Base-by-base conservation (phyloP, 2,329 filamentous ascomycete species). In the Mycosphaerella arachidis region DNA sequence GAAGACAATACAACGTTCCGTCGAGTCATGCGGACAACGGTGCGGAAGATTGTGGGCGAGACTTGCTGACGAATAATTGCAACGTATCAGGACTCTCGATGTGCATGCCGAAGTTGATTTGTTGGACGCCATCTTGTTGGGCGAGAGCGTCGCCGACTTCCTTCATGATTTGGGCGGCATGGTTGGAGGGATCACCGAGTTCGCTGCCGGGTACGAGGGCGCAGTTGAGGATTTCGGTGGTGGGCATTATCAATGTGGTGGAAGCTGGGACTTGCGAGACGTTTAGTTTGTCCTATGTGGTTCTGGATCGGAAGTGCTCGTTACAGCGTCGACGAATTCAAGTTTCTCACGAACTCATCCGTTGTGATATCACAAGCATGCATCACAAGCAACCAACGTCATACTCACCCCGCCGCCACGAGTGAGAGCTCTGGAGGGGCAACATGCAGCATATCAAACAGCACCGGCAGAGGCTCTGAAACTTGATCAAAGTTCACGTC, bases 31-130 rank as follows among this genome's bases (percentile, higher is more conserved):
- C 13, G 45, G 8, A 40, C 18, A n/a, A 27, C 31, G 50, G 29
- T 27, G 3, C 33, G 27, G 6, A 10, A 50, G 7, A 51, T 40
- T 43, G 16, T 6, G 4, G 20, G 12, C 33, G 27, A 24, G 1
- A 68, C 72, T 33, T 67, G 81, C 79, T 73, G 55, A 81, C 70
- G 31, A 75, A 67, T 57, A 80, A 58, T 48, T 77, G 70, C 0
- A 76, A 58, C 2, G 68, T 60, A 5, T 72, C 67, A 20, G 73
- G 73, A 10, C 72, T 67, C 66, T 82, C 79, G 20, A 78, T 55
- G 35, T 63, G 71, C 58, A 68, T 64, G 31, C 78, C 79, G 65
- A 72, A 78, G 57, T 67, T 71, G 1, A 74, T 52, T 3, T 68
- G 56, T 51, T 71, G 69, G 51, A 68, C 71, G 9, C 79, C 79